Evolutionary conservation across 768 basidiomycete genomes (phyloP).

Genomic region (Kondoa malvinella): DNA sequence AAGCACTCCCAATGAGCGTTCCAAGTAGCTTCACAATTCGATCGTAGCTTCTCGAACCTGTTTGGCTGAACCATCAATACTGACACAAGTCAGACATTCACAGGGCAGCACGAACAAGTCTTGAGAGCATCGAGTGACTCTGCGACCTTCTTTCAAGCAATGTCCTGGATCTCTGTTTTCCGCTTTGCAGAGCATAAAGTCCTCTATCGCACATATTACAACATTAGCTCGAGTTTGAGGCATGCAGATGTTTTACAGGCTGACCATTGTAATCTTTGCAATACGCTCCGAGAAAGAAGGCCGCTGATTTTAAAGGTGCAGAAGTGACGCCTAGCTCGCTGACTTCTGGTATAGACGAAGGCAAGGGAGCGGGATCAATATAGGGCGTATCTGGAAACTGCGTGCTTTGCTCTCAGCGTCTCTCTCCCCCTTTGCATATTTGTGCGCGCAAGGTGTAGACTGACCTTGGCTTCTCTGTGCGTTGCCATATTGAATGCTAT

Average conservation of each 20-base stretch:
- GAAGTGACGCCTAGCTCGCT: slow-evolving; percentile 76
- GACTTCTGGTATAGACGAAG: slow-evolving; percentile 48
- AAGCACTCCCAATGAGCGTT: slow-evolving; percentile 87
- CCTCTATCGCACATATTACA: slow-evolving; percentile 40
- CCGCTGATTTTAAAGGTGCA: slow-evolving; percentile 84
- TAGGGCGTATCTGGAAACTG: slow-evolving; percentile 17
- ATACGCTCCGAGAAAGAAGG: slow-evolving; percentile 88
- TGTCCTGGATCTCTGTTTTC: slow-evolving; percentile 78
- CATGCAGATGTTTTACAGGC: not conserved
- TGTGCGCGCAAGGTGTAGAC: slow-evolving; percentile 15
- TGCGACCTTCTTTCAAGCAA: slow-evolving; percentile 85
- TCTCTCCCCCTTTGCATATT: not conserved
- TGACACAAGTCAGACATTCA: not conserved
- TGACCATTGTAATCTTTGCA: slow-evolving; percentile 93
- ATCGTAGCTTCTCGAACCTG: slow-evolving; percentile 83
- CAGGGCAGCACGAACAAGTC: slow-evolving; percentile 48
- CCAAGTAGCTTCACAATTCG: slow-evolving; percentile 72
- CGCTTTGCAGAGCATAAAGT: slow-evolving; percentile 94
- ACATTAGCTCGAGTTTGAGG: not conserved
- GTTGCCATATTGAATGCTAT: slow-evolving; percentile 6
- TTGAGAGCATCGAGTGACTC: slow-evolving; percentile 84
- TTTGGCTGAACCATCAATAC: not conserved
- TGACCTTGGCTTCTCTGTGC: slow-evolving; percentile 18
- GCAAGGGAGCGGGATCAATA: slow-evolving; percentile 17
- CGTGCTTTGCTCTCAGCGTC: not conserved